Evolutionary conservation across 225 moss, liverwort and hornwort genomes (phyloP).

Genomic region (Bryoerythrophyllum caledonicum): DNA sequence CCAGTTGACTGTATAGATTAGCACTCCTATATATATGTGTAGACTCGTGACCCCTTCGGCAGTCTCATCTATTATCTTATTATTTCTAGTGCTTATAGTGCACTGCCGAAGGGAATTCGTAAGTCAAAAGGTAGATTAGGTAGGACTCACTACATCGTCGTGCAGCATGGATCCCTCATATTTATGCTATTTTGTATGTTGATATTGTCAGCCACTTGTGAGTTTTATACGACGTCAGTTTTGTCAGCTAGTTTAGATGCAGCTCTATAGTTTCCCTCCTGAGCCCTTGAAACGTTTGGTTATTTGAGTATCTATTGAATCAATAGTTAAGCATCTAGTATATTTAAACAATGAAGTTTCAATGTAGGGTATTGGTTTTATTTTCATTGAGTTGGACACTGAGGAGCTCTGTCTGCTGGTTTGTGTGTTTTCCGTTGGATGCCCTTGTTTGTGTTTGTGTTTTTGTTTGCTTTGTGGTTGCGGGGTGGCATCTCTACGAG

Average conservation of each 20-base stretch:
- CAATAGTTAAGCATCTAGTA: neutral
- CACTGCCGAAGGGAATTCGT: neutral
- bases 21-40: neutral
- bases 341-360: constrained; percentile 7
- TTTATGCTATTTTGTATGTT: neutral
- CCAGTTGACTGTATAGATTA: neutral
- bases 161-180: neutral
- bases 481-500: constrained; percentile 64
- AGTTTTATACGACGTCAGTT: neutral
- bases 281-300: neutral
- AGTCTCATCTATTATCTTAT: neutral
- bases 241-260: neutral
- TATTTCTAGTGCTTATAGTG: constrained; percentile 2
- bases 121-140: neutral
- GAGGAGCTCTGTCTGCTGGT: constrained; percentile 65
- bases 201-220: neutral
- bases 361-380: neutral
- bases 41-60: neutral
- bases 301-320: neutral
- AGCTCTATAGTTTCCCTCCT: neutral
- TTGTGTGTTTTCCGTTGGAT: constrained; percentile 70
- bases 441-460: constrained; percentile 78
- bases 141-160: neutral
- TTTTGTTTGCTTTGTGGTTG: constrained; percentile 79
- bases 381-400: constrained; percentile 56